These are phyloP conservation scores for Parachaetomium inaequale DNA, from an alignment of 495 filamentous ascomycete species.

Conservation along the genomic window DNA sequence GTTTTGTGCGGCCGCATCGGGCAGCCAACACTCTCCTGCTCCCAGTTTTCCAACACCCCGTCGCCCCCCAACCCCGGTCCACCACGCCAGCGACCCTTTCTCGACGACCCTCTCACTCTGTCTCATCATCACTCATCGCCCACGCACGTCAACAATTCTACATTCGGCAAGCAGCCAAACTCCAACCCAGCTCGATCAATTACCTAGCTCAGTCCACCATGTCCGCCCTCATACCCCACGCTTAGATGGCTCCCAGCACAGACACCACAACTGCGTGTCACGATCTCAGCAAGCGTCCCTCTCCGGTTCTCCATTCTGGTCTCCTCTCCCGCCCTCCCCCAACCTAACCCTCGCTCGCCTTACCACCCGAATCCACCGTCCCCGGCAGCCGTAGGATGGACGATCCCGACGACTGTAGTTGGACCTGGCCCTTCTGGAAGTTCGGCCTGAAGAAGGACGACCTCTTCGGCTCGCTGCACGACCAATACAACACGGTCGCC, in stretches of 20 bases:
- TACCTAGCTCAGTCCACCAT: conserved; percentile 26
- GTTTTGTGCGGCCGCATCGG: conserved; percentile 7
- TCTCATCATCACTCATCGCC: conserved; percentile 15
- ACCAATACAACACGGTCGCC: conserved; percentile 41
- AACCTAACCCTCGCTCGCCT: conserved; percentile 4
- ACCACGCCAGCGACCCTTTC: conserved; percentile 8
- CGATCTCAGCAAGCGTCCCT: conserved; percentile 22
- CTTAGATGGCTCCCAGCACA: conserved; percentile 39
- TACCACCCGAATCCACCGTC: conserved; percentile 3
- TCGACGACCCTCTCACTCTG: conserved; percentile 15
- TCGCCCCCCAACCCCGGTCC: conserved; percentile 17
- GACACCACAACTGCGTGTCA: conserved; percentile 21
- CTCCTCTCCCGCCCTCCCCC: conserved; percentile 23
- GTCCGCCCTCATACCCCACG: conserved; percentile 11
- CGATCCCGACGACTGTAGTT: conserved; percentile 35
- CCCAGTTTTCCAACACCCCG: conserved; percentile 22
- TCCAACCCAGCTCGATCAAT: conserved; percentile 12
- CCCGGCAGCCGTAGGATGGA: conserved; percentile 39
- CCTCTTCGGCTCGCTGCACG: conserved; percentile 39
- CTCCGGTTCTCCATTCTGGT: conserved; percentile 33
- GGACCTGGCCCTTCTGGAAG: conserved; percentile 50
- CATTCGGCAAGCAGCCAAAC: neutral
- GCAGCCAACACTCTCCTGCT: conserved; percentile 19
- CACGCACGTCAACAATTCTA: neutral
- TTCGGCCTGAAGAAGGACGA: conserved; percentile 43